Evolutionary conservation across 2,329 filamentous ascomycete species (phyloP).

Genomic region (Alternaria postmessia): DNA sequence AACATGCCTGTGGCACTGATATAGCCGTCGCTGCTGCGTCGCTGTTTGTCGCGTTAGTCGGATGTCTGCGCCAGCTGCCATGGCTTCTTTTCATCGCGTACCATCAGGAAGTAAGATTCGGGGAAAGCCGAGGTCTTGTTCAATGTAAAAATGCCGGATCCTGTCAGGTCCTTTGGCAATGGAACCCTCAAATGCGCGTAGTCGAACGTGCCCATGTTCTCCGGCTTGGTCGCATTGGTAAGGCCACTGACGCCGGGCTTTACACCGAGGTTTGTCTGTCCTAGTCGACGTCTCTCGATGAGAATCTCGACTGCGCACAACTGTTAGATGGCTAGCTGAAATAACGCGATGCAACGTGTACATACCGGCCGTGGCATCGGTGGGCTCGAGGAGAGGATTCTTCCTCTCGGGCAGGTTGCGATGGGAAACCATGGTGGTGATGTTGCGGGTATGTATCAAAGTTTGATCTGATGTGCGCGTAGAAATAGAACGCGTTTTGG

Average conservation of each 20-base stretch:
- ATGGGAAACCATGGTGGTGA: constrained; percentile 43
- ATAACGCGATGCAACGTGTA: constrained; percentile 41
- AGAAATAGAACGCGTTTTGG: constrained; percentile 24
- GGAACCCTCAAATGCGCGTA: constrained; percentile 95
- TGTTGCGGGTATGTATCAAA: constrained; percentile 5
- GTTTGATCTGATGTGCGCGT: constrained; percentile 6
- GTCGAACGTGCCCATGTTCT: constrained; percentile 84
- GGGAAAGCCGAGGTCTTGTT: constrained; percentile 69
- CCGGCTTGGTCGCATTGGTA: constrained; percentile 74
- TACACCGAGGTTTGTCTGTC: constrained; percentile 88
- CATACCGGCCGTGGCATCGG: constrained; percentile 71
- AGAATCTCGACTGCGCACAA: constrained; percentile 61
- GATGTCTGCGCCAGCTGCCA: constrained; percentile 19
- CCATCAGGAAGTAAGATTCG: constrained; percentile 95
- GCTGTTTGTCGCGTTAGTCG: constrained; percentile 57
- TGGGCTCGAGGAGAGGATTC: constrained; percentile 71
- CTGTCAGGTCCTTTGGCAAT: constrained; percentile 84
- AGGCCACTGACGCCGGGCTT: constrained; percentile 78
- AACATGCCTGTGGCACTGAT: constrained; percentile 91
- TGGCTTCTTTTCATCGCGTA: constrained; percentile 51
- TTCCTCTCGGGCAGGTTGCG: constrained; percentile 66
- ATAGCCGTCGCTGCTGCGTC: constrained; percentile 83
- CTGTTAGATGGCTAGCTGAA: constrained; percentile 32
- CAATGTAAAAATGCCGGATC: constrained; percentile 88
- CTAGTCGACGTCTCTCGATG: constrained; percentile 83